Evolutionary conservation across 2,329 filamentous ascomycete species (phyloP), one percentile per base, ranked within the genome.

Genomic region (Penicillium sp.): DNA sequence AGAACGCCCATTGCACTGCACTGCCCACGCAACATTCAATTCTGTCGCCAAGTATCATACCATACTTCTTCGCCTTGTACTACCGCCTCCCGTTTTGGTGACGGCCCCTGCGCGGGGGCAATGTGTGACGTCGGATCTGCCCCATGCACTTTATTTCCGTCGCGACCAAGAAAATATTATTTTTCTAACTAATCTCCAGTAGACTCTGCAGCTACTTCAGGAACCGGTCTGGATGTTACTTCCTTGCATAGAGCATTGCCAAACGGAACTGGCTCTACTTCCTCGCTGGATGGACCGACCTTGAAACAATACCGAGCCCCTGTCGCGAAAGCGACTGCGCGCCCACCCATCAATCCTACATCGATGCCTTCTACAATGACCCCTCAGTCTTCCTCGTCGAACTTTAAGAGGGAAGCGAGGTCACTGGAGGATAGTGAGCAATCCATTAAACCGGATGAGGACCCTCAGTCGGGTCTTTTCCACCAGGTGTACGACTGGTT

Each of bases 401-500:
- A 63, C 55, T 54, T 57, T 42, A 66, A 62, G 43, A 59, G 59
- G 24, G 70, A 72, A 48, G 49, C 61, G 11, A 55, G 58, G n/a
- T 52, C 58, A 11, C 56, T 60, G 4, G 65, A 69, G n/a, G 70
- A 69, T 7, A 65, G 65, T 22, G 70, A 71, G 11, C 60, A 65
- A 24, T 54, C 48, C n/a, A 44, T 62, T 44, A 70, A 64, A 44
- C 52, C 61, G 19, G 61, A 73, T 4, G 70, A 73, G n/a, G 71
- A 74, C 49, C 49, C 65, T 22, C 73, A 75, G 39, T 61, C 69
- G 48, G 65, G 61, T 45, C 69, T 96, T 8, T 76, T 95, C 27
- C 82, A 87, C 21, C 90, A 96, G 69, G 87, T 97, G 14, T 82
- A 85, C 26, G 86, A 90, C 63, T 98, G 93, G 93, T 78, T 97